Percentiles rank a stretch among this genome's conserved stretches.
These are phyloP conservation scores for Pseudogymnoascus sp. DNA, from an alignment of 2,329 filamentous ascomycete genomes.

Conservation along the genomic window DNA sequence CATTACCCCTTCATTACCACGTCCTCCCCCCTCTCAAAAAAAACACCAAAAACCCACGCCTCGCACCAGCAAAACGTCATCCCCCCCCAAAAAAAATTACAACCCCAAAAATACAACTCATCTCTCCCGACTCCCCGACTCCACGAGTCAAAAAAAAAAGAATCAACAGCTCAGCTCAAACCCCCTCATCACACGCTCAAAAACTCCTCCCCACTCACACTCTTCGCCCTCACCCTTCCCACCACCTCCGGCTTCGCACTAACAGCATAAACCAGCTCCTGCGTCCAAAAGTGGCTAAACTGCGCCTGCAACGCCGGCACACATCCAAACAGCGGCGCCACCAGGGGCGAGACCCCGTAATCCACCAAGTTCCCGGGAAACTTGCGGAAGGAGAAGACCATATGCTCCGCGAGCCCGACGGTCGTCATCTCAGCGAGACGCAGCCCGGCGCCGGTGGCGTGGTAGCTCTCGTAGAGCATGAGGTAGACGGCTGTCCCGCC, in stretches of 20 bases:
- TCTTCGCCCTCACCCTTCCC: not conserved
- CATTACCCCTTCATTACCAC: not conserved
- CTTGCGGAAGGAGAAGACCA: constrained; percentile 52
- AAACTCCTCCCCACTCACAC: not conserved
- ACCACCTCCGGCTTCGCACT: constrained; percentile 50
- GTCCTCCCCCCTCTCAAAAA: not conserved
- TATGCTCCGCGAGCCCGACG: constrained; percentile 53
- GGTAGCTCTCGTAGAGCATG: constrained; percentile 59
- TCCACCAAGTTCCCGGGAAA: constrained; percentile 50
- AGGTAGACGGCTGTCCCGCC: constrained; percentile 55
- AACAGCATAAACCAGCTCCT: constrained; percentile 61
- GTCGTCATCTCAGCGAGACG: constrained; percentile 59
- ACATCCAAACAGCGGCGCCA: constrained; percentile 59
- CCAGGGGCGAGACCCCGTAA: constrained; percentile 56
- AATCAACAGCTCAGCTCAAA: not conserved
- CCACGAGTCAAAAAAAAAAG: not conserved
- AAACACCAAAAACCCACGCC: not conserved
- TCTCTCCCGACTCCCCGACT: not conserved
- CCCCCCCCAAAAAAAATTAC: not conserved
- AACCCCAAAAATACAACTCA: not conserved
- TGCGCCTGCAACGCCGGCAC: constrained; percentile 61
- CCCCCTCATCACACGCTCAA: not conserved
- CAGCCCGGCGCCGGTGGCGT: constrained; percentile 48
- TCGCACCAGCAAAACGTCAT: not conserved
- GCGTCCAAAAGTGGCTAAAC: constrained; percentile 60